These are phyloP conservation scores for Botryotinia convoluta DNA, from an alignment of 2,329 filamentous ascomycete species.

Conservation along the genomic window DNA sequence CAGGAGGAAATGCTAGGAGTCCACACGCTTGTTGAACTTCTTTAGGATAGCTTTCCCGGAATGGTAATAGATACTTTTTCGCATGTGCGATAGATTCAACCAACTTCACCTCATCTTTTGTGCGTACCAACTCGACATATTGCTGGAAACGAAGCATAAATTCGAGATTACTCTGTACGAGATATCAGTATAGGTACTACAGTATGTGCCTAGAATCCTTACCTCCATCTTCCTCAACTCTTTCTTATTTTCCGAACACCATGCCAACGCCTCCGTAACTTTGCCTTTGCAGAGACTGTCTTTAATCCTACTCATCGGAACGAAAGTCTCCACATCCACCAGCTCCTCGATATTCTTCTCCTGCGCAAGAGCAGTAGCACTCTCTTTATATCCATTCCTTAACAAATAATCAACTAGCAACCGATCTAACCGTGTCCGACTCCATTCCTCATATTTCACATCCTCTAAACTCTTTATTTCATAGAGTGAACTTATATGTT, in stretches of 20 bases:
- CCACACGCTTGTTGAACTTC: slow-evolving; percentile 74
- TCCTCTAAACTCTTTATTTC: slow-evolving; percentile 78
- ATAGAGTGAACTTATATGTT: slow-evolving; percentile 79
- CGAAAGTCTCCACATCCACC: slow-evolving; percentile 86
- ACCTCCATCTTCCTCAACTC: slow-evolving; percentile 84
- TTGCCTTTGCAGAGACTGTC: slow-evolving; percentile 67
- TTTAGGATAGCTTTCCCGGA: slow-evolving; percentile 63
- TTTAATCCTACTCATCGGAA: slow-evolving; percentile 75
- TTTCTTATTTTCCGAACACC: slow-evolving; percentile 93
- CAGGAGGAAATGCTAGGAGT: slow-evolving; percentile 71
- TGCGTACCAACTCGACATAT: slow-evolving; percentile 85
- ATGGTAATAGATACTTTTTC: slow-evolving; percentile 73
- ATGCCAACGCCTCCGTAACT: slow-evolving; percentile 76
- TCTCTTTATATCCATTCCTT: slow-evolving; percentile 76
- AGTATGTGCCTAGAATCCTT: slow-evolving; percentile 33
- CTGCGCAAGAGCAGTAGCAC: slow-evolving; percentile 69
- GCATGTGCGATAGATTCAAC: slow-evolving; percentile 79
- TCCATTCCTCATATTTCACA: slow-evolving; percentile 92
- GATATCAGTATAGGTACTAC: neutral
- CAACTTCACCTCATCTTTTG: slow-evolving; percentile 59
- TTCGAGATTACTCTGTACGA: slow-evolving; percentile 71
- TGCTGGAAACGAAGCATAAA: slow-evolving; percentile 93
- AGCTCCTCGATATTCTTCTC: slow-evolving; percentile 76
- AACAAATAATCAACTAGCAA: slow-evolving; percentile 91
- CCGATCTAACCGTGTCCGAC: slow-evolving; percentile 73